Evolutionary conservation across 139 green algal species (phyloP), one percentile per base, ranked within the genome.

Genomic region (Chlamydomonas asymmetrica): DNA sequence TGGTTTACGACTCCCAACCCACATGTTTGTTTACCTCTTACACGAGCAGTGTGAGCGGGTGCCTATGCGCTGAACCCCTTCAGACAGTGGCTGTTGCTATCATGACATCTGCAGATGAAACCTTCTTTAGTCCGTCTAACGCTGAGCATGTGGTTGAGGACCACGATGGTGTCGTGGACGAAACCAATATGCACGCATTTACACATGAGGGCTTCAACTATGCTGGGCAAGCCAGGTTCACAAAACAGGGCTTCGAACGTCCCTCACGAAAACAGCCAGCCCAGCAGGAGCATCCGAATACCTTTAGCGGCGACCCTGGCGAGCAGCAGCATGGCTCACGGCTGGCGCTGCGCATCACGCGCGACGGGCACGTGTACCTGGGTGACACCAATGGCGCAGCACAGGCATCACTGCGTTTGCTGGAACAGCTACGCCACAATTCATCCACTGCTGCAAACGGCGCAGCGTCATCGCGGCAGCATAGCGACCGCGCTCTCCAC

Each of bases 181-280:
- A 25, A 52, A 16, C 13, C 10, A 56, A 68, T 41, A 8, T 76
- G 4, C 4, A 67, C 4, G 70, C 70, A n/a, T 76, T 68, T 32
- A 27, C 16, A 22, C 70, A 76, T 31, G 70, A 76, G 40, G 70
- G 70, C 32, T 76, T 40, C 70, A 56, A 41, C 41, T 76, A 76
- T 57, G 31, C 50, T 18, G 70, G 70, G 7, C 70, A 76, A 52
- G 18, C 67, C 10, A 29, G 29, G 1, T 61, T 68, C 23, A 49
- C 57, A 10, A 25, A 22, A 4, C 50, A n/a, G 50, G 50, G 7
- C 7, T 7, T 25, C 50, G 50, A 4, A 22, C n/a, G n/a, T n/a
- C n/a, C n/a, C n/a, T n/a, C n/a, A n/a, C n/a, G n/a, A n/a, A 63
- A 57, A 27, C 13, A 40, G 31, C 37, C 38, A 23, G 4, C 4